Evolutionary conservation across 352 stramenopile species (phyloP).

Genomic region (Thraustochytrium sp.): DNA sequence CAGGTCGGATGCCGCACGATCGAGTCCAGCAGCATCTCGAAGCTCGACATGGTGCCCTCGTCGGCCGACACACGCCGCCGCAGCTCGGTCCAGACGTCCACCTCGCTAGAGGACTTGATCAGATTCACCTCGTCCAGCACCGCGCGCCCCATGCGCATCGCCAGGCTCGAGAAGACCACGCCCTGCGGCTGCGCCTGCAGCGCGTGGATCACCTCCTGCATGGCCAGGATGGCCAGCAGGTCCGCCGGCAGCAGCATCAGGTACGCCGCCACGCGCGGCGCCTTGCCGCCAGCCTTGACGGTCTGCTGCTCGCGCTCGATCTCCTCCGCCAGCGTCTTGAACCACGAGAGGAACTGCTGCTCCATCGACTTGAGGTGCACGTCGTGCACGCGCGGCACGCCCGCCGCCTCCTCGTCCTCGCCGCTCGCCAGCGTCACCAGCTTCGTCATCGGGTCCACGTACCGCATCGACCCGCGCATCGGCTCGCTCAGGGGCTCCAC

Average conservation of each 20-base stretch:
- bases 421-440: not conserved
- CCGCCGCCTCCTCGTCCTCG: not conserved
- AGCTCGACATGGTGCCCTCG: not conserved
- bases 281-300: not conserved
- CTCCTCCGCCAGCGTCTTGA: not conserved
- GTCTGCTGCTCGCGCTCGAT: not conserved
- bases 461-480: not conserved
- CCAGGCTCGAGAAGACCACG: not conserved
- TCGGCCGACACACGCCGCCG: not conserved
- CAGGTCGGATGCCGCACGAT: not conserved
- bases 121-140: not conserved
- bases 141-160: not conserved
- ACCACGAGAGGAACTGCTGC: not conserved
- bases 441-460: not conserved
- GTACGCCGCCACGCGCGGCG: not conserved
- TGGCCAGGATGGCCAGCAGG: not conserved
- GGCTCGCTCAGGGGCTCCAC: not conserved
- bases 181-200: not conserved
- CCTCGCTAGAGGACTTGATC: not conserved
- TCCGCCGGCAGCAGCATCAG: not conserved
- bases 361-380: not conserved
- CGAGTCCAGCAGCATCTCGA: not conserved
- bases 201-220: not conserved
- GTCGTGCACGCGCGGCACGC: not conserved
- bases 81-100: not conserved